A percentile compares a stretch with the other conserved stretches of the same genome.
These are phyloP conservation scores for Tetrahymena elliotti DNA, from an alignment of 73 alveolate species.

Conservation along the genomic window DNA sequence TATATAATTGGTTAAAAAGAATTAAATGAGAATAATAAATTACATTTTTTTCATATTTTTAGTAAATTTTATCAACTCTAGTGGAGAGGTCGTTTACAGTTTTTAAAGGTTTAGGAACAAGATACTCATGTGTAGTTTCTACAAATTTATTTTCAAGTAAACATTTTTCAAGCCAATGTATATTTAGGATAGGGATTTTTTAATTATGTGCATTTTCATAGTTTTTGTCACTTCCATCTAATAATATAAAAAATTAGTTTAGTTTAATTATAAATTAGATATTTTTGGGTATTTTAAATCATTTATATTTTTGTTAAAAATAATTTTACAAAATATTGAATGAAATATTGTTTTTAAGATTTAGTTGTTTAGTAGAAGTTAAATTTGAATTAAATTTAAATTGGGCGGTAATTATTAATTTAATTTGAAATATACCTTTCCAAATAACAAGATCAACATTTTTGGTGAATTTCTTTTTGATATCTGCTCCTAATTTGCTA, in stretches of 20 bases:
- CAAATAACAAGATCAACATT: background rate
- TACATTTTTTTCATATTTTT: background rate
- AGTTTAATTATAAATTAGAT: background rate
- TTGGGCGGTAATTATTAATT: background rate
- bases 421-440: background rate
- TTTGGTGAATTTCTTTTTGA: background rate
- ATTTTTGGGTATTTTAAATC: background rate
- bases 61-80: background rate
- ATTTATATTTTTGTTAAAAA: background rate
- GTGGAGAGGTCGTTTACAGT: background rate
- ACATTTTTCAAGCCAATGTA: background rate
- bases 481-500: background rate
- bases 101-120: background rate
- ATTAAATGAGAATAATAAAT: too few species aligned
- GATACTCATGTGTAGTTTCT: background rate
- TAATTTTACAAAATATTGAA: background rate
- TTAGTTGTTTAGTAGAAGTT: background rate
- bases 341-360: background rate
- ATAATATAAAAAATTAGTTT: too few species aligned
- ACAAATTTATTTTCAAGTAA: background rate
- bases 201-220: background rate
- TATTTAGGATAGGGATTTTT: background rate
- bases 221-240: background rate
- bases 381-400: background rate
- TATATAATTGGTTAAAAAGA: too few species aligned